These are phyloP conservation scores for Oryza australiensis DNA, from an alignment of 176 grass and related monocot genomes.

Conservation along the genomic window DNA sequence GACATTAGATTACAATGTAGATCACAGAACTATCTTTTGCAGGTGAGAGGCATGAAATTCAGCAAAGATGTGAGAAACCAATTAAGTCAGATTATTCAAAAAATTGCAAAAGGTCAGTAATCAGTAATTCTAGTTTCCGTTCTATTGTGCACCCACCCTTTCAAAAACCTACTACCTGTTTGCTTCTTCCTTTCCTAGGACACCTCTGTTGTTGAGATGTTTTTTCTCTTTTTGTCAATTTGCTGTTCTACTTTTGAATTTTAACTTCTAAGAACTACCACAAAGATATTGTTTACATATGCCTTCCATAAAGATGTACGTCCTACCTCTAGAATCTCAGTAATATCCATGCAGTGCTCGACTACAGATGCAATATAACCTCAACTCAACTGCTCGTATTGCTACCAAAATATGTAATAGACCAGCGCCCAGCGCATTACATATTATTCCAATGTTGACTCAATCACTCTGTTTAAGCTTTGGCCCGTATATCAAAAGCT, in stretches of 20 bases:
- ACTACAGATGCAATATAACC: too few species aligned
- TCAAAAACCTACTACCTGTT: background rate
- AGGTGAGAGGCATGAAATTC: constrained; percentile 90
- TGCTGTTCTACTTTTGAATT: constrained; percentile 6
- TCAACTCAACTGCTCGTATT: too few species aligned
- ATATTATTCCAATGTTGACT: too few species aligned
- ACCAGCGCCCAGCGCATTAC: too few species aligned
- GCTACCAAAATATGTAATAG: too few species aligned
- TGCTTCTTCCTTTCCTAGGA: background rate
- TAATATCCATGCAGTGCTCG: background rate
- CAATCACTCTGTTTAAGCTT: too few species aligned
- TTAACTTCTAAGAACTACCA: constrained; percentile 14
- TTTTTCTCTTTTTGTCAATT: background rate
- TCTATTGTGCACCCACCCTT: constrained; percentile 5
- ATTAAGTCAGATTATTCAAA: constrained; percentile 82
- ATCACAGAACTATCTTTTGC: constrained; percentile 25
- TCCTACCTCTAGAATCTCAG: too few species aligned
- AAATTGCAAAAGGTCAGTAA: constrained; percentile 76
- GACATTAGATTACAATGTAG: background rate
- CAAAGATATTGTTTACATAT: background rate
- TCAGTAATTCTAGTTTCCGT: constrained; percentile 32
- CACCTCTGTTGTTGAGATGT: background rate
- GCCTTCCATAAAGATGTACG: background rate
- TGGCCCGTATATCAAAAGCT: background rate
- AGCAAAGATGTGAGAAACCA: constrained; percentile 98